Evolutionary conservation across 1,284 basidiomycete genomes (phyloP).

Genomic region (Inonotus obliquus): DNA sequence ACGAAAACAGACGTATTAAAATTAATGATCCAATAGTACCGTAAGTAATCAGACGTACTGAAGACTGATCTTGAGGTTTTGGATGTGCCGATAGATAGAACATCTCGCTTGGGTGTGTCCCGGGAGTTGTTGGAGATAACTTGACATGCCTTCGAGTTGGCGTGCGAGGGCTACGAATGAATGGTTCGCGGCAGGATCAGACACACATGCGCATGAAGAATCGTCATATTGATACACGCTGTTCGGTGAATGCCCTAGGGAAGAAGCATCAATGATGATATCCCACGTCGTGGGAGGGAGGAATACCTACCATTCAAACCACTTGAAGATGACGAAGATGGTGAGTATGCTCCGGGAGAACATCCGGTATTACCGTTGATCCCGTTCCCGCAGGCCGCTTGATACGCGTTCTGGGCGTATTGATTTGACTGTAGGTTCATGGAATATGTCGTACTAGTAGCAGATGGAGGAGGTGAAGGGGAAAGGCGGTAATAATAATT

Average conservation of each 20-base stretch:
- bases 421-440: constrained; percentile 27
- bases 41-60: constrained; percentile 48
- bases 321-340: constrained; percentile 16
- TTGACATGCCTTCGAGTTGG: constrained; percentile 55
- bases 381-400: constrained; percentile 6
- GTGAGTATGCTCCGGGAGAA: constrained; percentile 18
- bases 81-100: constrained; percentile 51
- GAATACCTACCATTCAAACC: constrained; percentile 11
- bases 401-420: constrained; percentile 2
- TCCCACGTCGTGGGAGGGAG: not conserved
- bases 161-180: constrained; percentile 57
- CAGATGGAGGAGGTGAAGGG: constrained; percentile 43
- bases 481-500: constrained; percentile 58
- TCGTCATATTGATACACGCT: constrained; percentile 27
- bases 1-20: not conserved
- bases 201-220: constrained; percentile 58
- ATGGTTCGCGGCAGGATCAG: constrained; percentile 52
- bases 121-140: constrained; percentile 53
- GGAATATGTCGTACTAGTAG: constrained; percentile 31
- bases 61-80: constrained; percentile 58
- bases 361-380: not conserved
- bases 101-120: constrained; percentile 53
- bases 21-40: constrained; percentile 26
- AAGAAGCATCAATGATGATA: not conserved
- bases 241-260: constrained; percentile 2